phyloP scores from a whole-genome alignment of 192 early-diverging fungal genomes.

The Polychytrium aggregatum region DNA sequence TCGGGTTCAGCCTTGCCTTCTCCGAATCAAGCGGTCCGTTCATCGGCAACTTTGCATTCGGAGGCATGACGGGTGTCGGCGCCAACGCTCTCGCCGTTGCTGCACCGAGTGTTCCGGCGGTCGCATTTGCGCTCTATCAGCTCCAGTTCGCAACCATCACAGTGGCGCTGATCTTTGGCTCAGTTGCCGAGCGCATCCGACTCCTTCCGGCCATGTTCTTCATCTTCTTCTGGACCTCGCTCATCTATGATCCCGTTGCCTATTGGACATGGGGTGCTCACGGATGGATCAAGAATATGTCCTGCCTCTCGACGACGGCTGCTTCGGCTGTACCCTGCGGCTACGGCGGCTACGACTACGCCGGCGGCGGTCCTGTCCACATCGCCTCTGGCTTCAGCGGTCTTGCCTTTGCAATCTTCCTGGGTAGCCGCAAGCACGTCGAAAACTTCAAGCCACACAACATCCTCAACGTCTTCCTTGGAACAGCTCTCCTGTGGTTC shows the following conservation, averaged over 20 bases:
- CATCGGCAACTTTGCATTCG: conserved; percentile 73
- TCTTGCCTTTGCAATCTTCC: conserved; percentile 74
- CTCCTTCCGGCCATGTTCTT: conserved; percentile 79
- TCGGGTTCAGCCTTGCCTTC: conserved; percentile 82
- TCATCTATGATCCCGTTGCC: conserved; percentile 89
- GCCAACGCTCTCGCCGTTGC: conserved; percentile 34
- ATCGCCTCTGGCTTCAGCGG: conserved; percentile 81
- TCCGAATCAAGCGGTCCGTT: conserved; percentile 59
- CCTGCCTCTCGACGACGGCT: conserved; percentile 19
- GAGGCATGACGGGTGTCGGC: conserved; percentile 54
- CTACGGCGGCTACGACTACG: conserved; percentile 83
- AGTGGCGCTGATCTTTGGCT: conserved; percentile 80
- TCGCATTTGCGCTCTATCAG: conserved; percentile 75
- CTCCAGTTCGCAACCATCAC: conserved; percentile 90
- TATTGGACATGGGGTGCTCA: conserved; percentile 87
- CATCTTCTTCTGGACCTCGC: conserved; percentile 80
- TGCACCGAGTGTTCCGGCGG: conserved; percentile 55
- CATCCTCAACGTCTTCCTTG: conserved; percentile 85
- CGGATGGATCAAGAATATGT: conserved; percentile 68
- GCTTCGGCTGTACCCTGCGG: background rate
- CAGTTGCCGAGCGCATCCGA: conserved; percentile 79
- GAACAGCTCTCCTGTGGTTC: conserved; percentile 82
- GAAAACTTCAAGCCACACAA: conserved; percentile 75
- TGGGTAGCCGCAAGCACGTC: conserved; percentile 65
- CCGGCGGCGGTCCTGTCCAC: conserved; percentile 95